These are phyloP conservation scores for Teratosphaeria gauchensis DNA, from an alignment of 2,329 filamentous ascomycete species.

Conservation along the genomic window DNA sequence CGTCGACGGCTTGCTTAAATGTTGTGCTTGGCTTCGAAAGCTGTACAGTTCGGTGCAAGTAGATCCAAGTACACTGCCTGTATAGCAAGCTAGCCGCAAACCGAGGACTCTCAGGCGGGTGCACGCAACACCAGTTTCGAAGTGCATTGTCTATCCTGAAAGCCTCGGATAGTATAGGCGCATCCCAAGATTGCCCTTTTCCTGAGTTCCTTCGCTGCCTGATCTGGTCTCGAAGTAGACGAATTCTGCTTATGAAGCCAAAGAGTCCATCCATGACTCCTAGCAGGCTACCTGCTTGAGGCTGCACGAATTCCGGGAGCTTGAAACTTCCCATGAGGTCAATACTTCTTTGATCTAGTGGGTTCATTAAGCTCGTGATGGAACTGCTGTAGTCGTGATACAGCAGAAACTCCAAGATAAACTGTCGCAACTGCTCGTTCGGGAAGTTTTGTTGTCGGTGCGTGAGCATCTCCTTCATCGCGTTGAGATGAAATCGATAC, in stretches of 20 bases:
- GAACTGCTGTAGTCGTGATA: slow-evolving; percentile 61
- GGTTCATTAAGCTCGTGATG: slow-evolving; percentile 43
- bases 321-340: slow-evolving; percentile 45
- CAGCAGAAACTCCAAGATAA: slow-evolving; percentile 68
- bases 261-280: slow-evolving; percentile 79
- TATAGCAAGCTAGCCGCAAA: slow-evolving; percentile 51
- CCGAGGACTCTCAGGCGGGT: slow-evolving; percentile 42
- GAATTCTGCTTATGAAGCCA: slow-evolving; percentile 67
- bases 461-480: slow-evolving; percentile 62
- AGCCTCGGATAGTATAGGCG: slow-evolving; percentile 60
- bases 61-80: slow-evolving; percentile 54
- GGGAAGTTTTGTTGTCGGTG: slow-evolving; percentile 33
- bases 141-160: slow-evolving; percentile 68
- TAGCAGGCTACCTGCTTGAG: slow-evolving; percentile 53
- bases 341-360: slow-evolving; percentile 32
- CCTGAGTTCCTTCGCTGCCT: slow-evolving; percentile 54
- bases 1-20: slow-evolving; percentile 48
- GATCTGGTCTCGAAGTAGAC: slow-evolving; percentile 64
- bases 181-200: slow-evolving; percentile 61
- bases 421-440: slow-evolving; percentile 62
- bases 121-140: slow-evolving; percentile 60
- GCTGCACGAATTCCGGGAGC: slow-evolving; percentile 45
- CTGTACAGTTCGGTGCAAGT: slow-evolving; percentile 50
- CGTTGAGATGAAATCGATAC: slow-evolving; percentile 66
- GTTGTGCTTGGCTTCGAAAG: slow-evolving; percentile 46